Conservation (phyloP, 305 asterid species). For the Fraxinus nigra region DNA sequence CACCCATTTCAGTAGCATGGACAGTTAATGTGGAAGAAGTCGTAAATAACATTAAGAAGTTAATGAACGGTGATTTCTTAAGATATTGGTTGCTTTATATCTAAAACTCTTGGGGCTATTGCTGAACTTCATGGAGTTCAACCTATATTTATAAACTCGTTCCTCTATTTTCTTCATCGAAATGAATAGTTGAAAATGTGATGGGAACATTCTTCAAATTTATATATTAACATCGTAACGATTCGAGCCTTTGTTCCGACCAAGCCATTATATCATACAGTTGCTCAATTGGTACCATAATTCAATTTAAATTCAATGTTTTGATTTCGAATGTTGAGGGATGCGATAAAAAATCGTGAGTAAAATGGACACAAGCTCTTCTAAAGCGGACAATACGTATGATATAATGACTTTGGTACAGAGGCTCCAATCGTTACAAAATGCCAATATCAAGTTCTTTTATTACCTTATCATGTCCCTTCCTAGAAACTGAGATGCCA, state of each 20-base stretch:
- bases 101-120: neutral
- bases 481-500: neutral
- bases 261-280: too few species aligned
- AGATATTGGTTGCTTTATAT: neutral
- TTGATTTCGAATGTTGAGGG: too few species aligned
- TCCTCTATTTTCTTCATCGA: neutral
- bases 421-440: too few species aligned
- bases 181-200: neutral
- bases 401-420: too few species aligned
- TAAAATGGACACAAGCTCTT: too few species aligned
- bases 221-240: too few species aligned
- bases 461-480: neutral
- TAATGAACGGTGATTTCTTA: conserved; percentile 54
- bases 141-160: neutral
- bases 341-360: too few species aligned
- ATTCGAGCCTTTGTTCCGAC: too few species aligned
- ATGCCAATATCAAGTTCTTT: neutral
- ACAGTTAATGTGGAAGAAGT: conserved; percentile 68
- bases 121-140: neutral
- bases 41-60: conserved; percentile 40
- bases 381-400: too few species aligned
- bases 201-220: neutral
- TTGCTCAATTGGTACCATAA: too few species aligned
- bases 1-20: conserved; percentile 89
- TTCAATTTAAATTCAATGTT: too few species aligned